These are phyloP conservation scores for Zostera marina DNA, from an alignment of 116 monocot genomes.

Conservation along the genomic window DNA sequence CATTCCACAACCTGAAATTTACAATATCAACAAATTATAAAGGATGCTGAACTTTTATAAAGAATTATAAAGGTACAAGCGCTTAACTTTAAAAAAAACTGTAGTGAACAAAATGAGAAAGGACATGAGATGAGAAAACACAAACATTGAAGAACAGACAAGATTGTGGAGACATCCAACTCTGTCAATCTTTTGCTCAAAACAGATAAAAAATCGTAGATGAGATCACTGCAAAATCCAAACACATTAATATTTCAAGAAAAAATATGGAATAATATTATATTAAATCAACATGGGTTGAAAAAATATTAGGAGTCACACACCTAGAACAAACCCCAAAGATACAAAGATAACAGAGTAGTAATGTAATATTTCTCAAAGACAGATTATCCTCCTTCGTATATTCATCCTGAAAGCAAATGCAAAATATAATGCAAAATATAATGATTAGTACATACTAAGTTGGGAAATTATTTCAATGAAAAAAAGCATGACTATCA, in stretches of 20 bases:
- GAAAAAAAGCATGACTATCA: too few relatives aligned
- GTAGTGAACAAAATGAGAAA: background rate
- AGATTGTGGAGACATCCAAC: constrained; percentile 65
- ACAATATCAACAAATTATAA: background rate
- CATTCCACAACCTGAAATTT: constrained; percentile 77
- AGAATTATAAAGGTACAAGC: background rate
- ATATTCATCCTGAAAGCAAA: constrained; percentile 55
- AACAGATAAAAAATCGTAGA: constrained; percentile 71
- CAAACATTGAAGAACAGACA: constrained; percentile 73
- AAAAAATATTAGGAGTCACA: background rate
- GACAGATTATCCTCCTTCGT: constrained; percentile 68
- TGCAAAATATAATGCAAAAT: too few relatives aligned
- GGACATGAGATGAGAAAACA: background rate
- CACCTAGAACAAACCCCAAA: constrained; percentile 87
- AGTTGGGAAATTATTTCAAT: background rate
- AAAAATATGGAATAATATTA: background rate
- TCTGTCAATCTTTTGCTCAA: constrained; percentile 83
- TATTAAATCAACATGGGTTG: background rate
- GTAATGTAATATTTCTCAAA: constrained; percentile 57
- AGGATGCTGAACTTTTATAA: background rate
- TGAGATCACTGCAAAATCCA: constrained; percentile 61
- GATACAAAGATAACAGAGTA: constrained; percentile 68
- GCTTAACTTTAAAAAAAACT: background rate
- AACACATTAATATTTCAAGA: background rate
- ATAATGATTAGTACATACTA: background rate